Percentiles rank a stretch among this genome's conserved stretches.
These are phyloP conservation scores for Juglanconis juglandina DNA, from an alignment of 2,329 filamentous ascomycete genomes.

Conservation along the genomic window DNA sequence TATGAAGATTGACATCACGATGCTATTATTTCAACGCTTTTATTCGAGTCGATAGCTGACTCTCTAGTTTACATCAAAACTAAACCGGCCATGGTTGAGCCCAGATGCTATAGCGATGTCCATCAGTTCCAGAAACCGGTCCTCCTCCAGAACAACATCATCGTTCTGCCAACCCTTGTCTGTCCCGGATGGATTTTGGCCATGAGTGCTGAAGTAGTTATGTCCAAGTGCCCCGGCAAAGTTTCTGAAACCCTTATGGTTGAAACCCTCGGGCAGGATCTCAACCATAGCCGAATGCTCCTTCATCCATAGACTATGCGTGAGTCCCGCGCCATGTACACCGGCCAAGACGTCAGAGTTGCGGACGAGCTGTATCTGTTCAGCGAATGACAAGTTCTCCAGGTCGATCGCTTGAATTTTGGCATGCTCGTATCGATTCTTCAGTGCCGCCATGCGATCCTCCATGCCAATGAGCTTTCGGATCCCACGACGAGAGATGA, in stretches of 20 bases:
- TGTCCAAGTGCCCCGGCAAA: conserved; percentile 27
- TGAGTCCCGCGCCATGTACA: conserved; percentile 41
- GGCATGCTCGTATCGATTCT: background rate
- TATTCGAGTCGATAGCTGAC: background rate
- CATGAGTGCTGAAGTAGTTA: conserved; percentile 1
- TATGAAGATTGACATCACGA: background rate
- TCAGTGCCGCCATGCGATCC: conserved; percentile 25
- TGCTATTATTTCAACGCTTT: background rate
- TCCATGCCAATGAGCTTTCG: conserved; percentile 29
- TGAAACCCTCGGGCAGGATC: conserved; percentile 35
- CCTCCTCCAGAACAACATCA: background rate
- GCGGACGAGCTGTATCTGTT: conserved; percentile 33
- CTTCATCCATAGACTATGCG: conserved; percentile 39
- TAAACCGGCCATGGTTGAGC: background rate
- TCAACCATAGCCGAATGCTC: conserved; percentile 36
- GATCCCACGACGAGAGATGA: conserved; percentile 14
- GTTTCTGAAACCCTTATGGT: conserved; percentile 39
- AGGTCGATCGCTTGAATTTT: conserved; percentile 31
- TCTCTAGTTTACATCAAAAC: background rate
- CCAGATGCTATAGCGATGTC: conserved; percentile 1
- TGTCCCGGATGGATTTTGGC: background rate
- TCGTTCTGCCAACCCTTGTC: background rate
- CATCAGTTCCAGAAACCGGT: conserved; percentile 1
- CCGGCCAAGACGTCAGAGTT: conserved; percentile 40
- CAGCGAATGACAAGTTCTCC: conserved; percentile 31